Evolutionary conservation across 2,329 filamentous ascomycete genomes (phyloP).

Genomic region (Neocucurbitaria cava): DNA sequence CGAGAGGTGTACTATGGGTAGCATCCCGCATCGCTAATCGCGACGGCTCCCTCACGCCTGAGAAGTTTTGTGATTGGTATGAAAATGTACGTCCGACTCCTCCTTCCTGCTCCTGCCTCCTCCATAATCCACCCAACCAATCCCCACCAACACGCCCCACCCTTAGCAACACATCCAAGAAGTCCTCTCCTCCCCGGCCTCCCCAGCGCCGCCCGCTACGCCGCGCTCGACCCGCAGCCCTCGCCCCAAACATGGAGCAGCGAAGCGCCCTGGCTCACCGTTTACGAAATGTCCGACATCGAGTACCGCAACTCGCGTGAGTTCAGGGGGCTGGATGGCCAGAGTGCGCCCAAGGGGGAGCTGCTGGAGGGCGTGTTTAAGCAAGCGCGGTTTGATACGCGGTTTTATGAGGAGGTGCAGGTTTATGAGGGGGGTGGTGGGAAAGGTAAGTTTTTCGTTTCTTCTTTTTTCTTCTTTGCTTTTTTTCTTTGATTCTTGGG

Average conservation of each 20-base stretch:
- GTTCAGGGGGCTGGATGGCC: slow-evolving; percentile 32
- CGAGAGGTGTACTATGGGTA: slow-evolving; percentile 37
- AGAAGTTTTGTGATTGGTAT: slow-evolving; percentile 37
- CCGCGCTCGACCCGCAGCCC: slow-evolving; percentile 20
- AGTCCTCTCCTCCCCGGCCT: slow-evolving; percentile 33
- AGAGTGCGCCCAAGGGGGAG: slow-evolving; percentile 24
- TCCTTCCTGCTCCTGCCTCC: neutral
- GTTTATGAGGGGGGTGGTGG: neutral
- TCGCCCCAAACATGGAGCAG: slow-evolving; percentile 2
- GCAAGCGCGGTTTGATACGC: slow-evolving; percentile 35
- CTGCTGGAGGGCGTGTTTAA: slow-evolving; percentile 31
- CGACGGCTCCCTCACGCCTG: slow-evolving; percentile 12
- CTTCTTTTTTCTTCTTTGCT: neutral
- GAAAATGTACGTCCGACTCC: slow-evolving; percentile 23
- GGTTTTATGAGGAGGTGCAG: slow-evolving; percentile 30
- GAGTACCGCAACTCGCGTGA: slow-evolving; percentile 23
- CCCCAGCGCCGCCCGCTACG: slow-evolving; percentile 31
- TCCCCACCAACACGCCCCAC: neutral
- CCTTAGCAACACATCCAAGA: slow-evolving; percentile 22
- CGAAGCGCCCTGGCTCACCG: slow-evolving; percentile 31
- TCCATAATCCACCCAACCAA: neutral
- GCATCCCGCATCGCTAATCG: slow-evolving; percentile 22
- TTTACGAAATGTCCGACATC: slow-evolving; percentile 38
- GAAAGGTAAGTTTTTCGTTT: neutral
- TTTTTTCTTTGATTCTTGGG: no score